Evolutionary conservation across 768 basidiomycete genomes (phyloP).

Genomic region (Hebeloma cylindrosporum): DNA sequence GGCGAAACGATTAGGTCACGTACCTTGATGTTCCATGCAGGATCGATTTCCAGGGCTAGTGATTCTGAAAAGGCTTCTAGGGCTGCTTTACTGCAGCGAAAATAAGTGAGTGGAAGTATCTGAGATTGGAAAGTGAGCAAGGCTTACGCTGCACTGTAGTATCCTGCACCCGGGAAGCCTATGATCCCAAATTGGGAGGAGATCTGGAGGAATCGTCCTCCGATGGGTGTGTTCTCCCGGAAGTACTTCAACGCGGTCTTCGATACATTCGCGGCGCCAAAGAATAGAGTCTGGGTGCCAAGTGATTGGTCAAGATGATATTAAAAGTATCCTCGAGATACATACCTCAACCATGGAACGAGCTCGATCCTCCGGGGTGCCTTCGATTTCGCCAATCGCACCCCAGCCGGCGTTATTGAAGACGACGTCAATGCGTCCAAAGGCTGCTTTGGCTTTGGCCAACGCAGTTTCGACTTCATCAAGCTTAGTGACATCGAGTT

Average conservation of each 20-base stretch:
- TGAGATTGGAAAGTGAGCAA: conserved; percentile 36
- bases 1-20: too few relatives aligned
- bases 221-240: conserved; percentile 29
- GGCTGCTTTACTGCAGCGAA: conserved; percentile 12
- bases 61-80: conserved; percentile 21
- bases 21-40: conserved; percentile 21
- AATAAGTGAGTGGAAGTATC: too few relatives aligned
- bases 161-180: conserved; percentile 30
- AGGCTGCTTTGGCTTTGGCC: background rate
- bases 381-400: conserved; percentile 37
- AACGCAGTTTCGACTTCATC: background rate
- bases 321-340: conserved; percentile 33
- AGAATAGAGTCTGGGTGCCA: background rate
- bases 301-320: background rate
- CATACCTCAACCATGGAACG: conserved; percentile 39
- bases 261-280: conserved; percentile 15
- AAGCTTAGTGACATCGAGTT: background rate
- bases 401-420: conserved; percentile 16
- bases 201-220: too few relatives aligned
- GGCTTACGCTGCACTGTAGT: conserved; percentile 35
- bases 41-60: conserved; percentile 13
- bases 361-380: conserved; percentile 31
- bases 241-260: too few relatives aligned
- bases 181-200: too few relatives aligned
- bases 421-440: background rate